phyloP scores from a whole-genome alignment of 345 rosid species.

The Salix dunnii region DNA sequence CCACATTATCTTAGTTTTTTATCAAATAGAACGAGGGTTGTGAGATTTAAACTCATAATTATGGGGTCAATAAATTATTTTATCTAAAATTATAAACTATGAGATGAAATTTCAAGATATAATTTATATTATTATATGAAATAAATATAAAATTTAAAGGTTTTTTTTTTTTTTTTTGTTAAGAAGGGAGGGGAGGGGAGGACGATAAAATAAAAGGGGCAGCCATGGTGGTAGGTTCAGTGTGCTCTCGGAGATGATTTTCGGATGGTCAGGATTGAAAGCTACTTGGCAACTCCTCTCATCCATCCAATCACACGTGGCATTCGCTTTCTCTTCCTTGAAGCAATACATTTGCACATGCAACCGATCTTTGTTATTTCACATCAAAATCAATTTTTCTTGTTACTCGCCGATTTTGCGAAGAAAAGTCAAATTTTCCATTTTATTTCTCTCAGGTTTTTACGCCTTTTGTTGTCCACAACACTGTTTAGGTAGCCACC shows the following conservation, averaged over 20 bases:
- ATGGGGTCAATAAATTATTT: no score
- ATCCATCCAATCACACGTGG: conserved; percentile 25
- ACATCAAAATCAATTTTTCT: conserved; percentile 15
- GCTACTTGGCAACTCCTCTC: conserved; percentile 15
- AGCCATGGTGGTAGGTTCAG: not conserved
- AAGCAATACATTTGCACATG: conserved; percentile 43
- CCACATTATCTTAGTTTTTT: no score
- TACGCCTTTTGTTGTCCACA: not conserved
- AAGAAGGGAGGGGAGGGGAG: not conserved
- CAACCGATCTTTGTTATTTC: conserved; percentile 12
- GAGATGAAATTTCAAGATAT: no score
- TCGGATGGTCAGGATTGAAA: no score
- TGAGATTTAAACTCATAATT: no score
- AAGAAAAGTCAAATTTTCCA: not conserved
- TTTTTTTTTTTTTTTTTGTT: no score
- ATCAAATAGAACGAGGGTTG: no score
- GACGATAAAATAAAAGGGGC: not conserved
- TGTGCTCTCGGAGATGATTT: no score
- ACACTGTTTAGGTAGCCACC: not conserved
- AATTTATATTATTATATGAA: no score
- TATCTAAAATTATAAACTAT: no score
- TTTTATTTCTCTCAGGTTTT: not conserved
- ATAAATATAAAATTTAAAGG: no score
- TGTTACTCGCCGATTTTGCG: not conserved
- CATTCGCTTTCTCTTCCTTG: not conserved